Evolutionary conservation across 495 filamentous ascomycete genomes (phyloP).

Genomic region (Haplographium delicatum): DNA sequence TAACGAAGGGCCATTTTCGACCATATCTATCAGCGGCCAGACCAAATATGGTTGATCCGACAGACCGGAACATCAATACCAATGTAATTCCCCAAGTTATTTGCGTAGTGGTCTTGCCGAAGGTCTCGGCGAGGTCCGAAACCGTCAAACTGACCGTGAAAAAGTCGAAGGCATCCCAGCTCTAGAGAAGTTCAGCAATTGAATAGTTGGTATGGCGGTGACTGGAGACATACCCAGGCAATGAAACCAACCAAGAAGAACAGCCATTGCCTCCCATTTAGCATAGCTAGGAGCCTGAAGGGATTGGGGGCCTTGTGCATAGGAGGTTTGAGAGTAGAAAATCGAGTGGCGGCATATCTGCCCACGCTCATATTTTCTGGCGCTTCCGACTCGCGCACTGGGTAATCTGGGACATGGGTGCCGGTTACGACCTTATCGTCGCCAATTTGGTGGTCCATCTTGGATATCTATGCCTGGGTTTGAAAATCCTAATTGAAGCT

Average conservation of each 20-base stretch:
- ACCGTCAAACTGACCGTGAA: slow-evolving; percentile 83
- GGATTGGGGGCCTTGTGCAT: slow-evolving; percentile 79
- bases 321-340: slow-evolving; percentile 68
- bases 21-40: slow-evolving; percentile 79
- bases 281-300: slow-evolving; percentile 59
- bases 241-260: slow-evolving; percentile 72
- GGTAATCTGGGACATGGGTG: neutral
- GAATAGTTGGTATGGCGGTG: neutral
- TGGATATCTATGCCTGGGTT: too few relatives aligned
- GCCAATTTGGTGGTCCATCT: neutral
- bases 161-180: slow-evolving; percentile 89
- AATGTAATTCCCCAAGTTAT: slow-evolving; percentile 91
- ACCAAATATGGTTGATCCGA: slow-evolving; percentile 70
- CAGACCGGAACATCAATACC: slow-evolving; percentile 73
- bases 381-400: neutral
- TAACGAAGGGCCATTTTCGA: slow-evolving; percentile 81
- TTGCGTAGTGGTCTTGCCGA: slow-evolving; percentile 61
- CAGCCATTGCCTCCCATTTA: slow-evolving; percentile 76
- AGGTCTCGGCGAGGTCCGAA: slow-evolving; percentile 57
- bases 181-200: slow-evolving; percentile 31
- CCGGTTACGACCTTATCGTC: neutral
- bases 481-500: too few relatives aligned
- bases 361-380: slow-evolving; percentile 43
- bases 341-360: slow-evolving; percentile 63
- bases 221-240: slow-evolving; percentile 51